Evolutionary conservation across 495 filamentous ascomycete genomes (phyloP).

Genomic region (Eremomyces bilateralis): DNA sequence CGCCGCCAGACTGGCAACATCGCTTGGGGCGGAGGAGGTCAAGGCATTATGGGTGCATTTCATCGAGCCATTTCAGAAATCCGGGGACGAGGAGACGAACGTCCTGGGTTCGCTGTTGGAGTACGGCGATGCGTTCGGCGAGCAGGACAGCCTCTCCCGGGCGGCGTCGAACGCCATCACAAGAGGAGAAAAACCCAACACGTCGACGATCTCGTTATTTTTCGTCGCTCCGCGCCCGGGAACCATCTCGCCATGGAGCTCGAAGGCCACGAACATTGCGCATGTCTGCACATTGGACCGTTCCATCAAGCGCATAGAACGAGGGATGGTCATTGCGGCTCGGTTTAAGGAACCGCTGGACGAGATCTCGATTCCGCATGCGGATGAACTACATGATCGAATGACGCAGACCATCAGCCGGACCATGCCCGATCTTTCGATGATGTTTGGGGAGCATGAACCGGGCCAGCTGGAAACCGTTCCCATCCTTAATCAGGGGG

Average conservation of each 20-base stretch:
- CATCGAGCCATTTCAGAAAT: constrained; percentile 19
- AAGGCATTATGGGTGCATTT: constrained; percentile 46
- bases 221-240: constrained; percentile 58
- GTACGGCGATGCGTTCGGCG: constrained; percentile 34
- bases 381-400: constrained; percentile 62
- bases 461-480: constrained; percentile 22
- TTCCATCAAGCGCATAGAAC: constrained; percentile 62
- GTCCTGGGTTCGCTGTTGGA: constrained; percentile 37
- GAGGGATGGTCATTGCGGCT: constrained; percentile 52
- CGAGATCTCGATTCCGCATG: constrained; percentile 31
- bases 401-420: constrained; percentile 70
- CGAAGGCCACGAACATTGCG: constrained; percentile 81
- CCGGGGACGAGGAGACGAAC: constrained; percentile 19
- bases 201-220: constrained; percentile 24
- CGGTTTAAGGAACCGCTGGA: constrained; percentile 30
- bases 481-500: not conserved
- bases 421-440: constrained; percentile 39
- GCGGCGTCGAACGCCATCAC: constrained; percentile 16
- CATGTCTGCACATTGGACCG: constrained; percentile 68
- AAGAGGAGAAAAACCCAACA: constrained; percentile 19
- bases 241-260: constrained; percentile 93
- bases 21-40: constrained; percentile 31
- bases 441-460: constrained; percentile 60
- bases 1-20: constrained; percentile 15
- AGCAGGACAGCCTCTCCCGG: constrained; percentile 13